phyloP scores from a whole-genome alignment of 768 basidiomycete genomes.

The Pilatotrama ljubarskyi region DNA sequence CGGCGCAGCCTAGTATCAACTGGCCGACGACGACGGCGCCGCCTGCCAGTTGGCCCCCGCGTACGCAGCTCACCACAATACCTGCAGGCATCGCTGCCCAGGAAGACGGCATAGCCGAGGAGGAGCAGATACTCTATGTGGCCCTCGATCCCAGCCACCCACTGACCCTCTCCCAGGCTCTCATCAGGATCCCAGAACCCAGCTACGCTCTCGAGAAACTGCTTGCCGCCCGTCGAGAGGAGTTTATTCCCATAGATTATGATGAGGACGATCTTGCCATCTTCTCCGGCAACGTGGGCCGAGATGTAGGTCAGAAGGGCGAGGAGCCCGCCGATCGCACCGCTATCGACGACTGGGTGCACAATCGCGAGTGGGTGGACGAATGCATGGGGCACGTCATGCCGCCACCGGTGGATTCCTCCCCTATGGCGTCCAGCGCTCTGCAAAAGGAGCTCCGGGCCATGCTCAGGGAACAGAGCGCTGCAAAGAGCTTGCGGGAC shows the following conservation, averaged over 20 bases:
- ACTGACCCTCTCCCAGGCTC: constrained; percentile 35
- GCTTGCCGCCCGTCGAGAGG: constrained; percentile 40
- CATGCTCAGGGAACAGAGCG: constrained; percentile 62
- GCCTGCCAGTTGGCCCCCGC: no score
- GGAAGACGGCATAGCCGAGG: background rate
- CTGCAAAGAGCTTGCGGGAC: constrained; percentile 45
- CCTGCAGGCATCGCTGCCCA: background rate
- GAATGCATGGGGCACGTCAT: constrained; percentile 47
- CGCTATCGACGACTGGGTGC: constrained; percentile 50
- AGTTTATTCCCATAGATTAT: constrained; percentile 43
- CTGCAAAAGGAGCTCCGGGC: constrained; percentile 61
- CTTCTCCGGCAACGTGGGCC: constrained; percentile 31
- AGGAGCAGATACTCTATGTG: constrained; percentile 40
- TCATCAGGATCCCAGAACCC: constrained; percentile 58
- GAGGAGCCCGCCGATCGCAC: background rate
- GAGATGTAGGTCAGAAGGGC: no score
- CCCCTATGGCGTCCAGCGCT: constrained; percentile 52
- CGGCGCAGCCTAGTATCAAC: no score
- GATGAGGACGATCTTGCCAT: constrained; percentile 53
- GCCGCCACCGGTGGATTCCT: constrained; percentile 62
- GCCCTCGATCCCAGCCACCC: constrained; percentile 50
- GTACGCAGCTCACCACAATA: no score
- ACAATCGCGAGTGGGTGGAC: constrained; percentile 51
- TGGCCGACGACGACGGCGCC: no score
- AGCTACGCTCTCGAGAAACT: constrained; percentile 53